These are phyloP conservation scores for Abortiporus biennis DNA, from an alignment of 1,284 basidiomycete genomes.

Conservation along the genomic window DNA sequence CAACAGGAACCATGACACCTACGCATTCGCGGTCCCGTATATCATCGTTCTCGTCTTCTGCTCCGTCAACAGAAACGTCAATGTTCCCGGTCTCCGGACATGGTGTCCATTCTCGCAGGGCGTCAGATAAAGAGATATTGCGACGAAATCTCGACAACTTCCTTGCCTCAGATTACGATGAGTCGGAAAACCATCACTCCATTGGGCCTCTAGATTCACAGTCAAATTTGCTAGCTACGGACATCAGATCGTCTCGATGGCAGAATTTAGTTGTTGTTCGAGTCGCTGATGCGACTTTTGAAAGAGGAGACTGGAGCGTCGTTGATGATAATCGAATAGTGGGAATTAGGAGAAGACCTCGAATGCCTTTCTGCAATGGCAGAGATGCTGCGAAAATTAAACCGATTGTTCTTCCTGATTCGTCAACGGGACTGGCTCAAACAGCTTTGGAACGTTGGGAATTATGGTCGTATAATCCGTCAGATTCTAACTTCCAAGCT, in stretches of 20 bases:
- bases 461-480: constrained; percentile 67
- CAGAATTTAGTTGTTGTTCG: constrained; percentile 46
- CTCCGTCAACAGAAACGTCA: constrained; percentile 39
- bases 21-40: constrained; percentile 30
- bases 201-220: constrained; percentile 34
- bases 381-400: constrained; percentile 17
- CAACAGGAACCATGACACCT: constrained; percentile 37
- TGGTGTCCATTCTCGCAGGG: constrained; percentile 64
- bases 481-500: constrained; percentile 37
- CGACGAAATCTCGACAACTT: constrained; percentile 47
- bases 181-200: constrained; percentile 29
- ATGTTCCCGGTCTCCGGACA: constrained; percentile 74
- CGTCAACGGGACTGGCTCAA: constrained; percentile 43
- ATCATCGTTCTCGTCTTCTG: constrained; percentile 27
- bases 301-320: constrained; percentile 72
- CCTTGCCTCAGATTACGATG: constrained; percentile 45
- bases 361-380: constrained; percentile 29
- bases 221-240: constrained; percentile 21
- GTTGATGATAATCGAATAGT: constrained; percentile 43
- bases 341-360: constrained; percentile 60
- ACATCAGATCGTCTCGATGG: constrained; percentile 35
- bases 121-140: constrained; percentile 55
- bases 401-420: constrained; percentile 13
- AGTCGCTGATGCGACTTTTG: constrained; percentile 54
- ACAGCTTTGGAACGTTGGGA: constrained; percentile 75